Conservation (phyloP, 2,329 filamentous ascomycete genomes). For the Exophiala phaeomuriformis region DNA sequence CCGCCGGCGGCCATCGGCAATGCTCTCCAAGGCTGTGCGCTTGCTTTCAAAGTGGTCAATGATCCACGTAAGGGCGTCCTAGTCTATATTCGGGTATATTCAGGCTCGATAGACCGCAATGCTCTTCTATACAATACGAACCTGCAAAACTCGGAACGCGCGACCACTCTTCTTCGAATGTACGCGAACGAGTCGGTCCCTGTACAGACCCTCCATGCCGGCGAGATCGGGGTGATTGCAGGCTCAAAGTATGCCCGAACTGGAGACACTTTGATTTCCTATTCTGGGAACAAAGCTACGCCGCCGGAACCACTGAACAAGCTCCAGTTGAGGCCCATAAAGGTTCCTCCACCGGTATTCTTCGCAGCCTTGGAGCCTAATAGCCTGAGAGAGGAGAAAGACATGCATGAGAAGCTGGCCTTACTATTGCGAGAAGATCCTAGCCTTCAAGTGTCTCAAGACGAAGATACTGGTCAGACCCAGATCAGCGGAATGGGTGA, state of each 20-base stretch:
- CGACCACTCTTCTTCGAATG: slow-evolving; percentile 77
- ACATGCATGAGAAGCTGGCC: slow-evolving; percentile 66
- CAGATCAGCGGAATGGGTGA: slow-evolving; percentile 94
- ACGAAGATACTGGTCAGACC: slow-evolving; percentile 88
- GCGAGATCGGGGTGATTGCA: slow-evolving; percentile 89
- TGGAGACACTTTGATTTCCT: slow-evolving; percentile 81
- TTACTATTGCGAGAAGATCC: slow-evolving; percentile 86
- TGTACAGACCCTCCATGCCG: slow-evolving; percentile 68
- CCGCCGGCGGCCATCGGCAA: slow-evolving; percentile 37
- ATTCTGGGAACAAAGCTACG: slow-evolving; percentile 55
- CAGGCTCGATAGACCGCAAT: slow-evolving; percentile 68
- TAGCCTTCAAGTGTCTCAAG: slow-evolving; percentile 73
- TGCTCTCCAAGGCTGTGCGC: slow-evolving; percentile 61
- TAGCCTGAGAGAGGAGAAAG: slow-evolving; percentile 69
- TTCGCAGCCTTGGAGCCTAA: slow-evolving; percentile 88
- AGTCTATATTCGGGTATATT: slow-evolving; percentile 88
- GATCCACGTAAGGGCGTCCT: slow-evolving; percentile 79
- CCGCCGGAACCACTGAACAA: slow-evolving; percentile 63
- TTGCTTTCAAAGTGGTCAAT: slow-evolving; percentile 89
- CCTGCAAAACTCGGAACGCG: slow-evolving; percentile 68
- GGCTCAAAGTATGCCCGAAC: slow-evolving; percentile 88
- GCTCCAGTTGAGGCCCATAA: slow-evolving; percentile 77
- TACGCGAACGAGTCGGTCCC: slow-evolving; percentile 83
- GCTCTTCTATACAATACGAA: slow-evolving; percentile 80
- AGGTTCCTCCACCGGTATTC: slow-evolving; percentile 87